Percentiles rank a stretch among this genome's conserved stretches.
Conservation (phyloP, 768 basidiomycete genomes). For the Holtermanniella nyarrowii region DNA sequence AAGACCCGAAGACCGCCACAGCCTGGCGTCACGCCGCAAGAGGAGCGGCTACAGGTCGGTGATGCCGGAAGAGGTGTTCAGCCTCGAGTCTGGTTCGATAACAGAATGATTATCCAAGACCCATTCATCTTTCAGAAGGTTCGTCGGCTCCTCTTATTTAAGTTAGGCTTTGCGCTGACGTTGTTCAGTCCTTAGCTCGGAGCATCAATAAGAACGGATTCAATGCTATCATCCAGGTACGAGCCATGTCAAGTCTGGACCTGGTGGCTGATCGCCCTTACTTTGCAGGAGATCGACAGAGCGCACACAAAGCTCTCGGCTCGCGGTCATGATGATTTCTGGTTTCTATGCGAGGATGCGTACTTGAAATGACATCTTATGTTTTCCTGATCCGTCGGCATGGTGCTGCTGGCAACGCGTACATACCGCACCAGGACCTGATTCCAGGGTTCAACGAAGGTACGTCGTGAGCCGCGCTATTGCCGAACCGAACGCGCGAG, state of each 20-base stretch:
- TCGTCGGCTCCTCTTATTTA: slow-evolving; percentile 1
- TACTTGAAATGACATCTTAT: neutral
- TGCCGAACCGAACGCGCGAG: too few relatives aligned
- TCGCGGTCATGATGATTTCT: neutral
- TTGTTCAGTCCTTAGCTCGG: neutral
- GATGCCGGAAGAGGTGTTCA: slow-evolving; percentile 22
- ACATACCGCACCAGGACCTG: too few relatives aligned
- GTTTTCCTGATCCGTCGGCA: neutral
- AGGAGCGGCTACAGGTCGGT: slow-evolving; percentile 13
- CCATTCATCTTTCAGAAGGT: slow-evolving; percentile 39
- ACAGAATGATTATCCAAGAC: slow-evolving; percentile 35
- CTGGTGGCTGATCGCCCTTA: neutral
- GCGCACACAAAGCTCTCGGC: too few relatives aligned
- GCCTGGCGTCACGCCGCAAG: slow-evolving; percentile 5
- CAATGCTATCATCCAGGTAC: neutral
- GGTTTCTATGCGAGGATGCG: neutral
- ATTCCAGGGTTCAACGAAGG: too few relatives aligned
- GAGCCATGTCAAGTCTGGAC: too few relatives aligned
- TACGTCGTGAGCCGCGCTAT: too few relatives aligned
- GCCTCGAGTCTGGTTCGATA: slow-evolving; percentile 28
- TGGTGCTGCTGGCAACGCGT: too few relatives aligned
- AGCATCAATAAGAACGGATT: neutral
- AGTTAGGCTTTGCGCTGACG: too few relatives aligned
- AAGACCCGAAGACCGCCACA: slow-evolving; percentile 2
- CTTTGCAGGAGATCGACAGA: neutral